Evolutionary conservation across 805 yeast genomes (phyloP), one percentile per base, ranked within the genome.

Genomic region (Yamadazyma sp.): DNA sequence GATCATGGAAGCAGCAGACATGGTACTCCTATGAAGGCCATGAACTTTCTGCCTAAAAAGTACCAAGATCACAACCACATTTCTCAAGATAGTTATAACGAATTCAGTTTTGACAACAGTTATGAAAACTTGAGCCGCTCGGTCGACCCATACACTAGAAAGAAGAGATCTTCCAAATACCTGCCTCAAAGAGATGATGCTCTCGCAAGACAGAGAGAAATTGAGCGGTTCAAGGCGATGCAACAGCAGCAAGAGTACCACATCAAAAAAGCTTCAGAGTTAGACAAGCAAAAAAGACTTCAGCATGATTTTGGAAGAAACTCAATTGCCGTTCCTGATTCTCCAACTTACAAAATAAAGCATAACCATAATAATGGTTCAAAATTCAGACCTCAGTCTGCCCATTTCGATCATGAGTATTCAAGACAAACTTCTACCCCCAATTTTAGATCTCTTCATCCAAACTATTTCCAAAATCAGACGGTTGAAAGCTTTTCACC

Each of bases 191-290:
- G 20, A 27, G 55, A 54, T 12, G 60, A 52, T 8, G 17, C 43
- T 10, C 15, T 41, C 17, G 55, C 52, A 9, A 49, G 55, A 34
- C 63, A 60, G 38, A 44, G 47, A 19, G 68, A 62, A 41, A 56
- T 58, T 16, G 65, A 60, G 37, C 44, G 53, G 28, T 59, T 60
- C 44, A 55, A 52, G 35, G 37, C 45, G 28, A 46, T 62, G 34
- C 63, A 61, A 37, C 60, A 56, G 36, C 64, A 59, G 31, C 63
- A 59, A 27, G 50, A 50, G 25, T 57, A 55, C 46, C 58, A 59
- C 19, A 37, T 54, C 24, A 53, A 55, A 37, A 53, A 53, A 25
- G 29, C 49, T 8, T 28, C 24, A 19, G 43, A 37, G 16, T 30
- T 26, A 5, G 38, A 43, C 24, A 38, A 32, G 17, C 40, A 34